phyloP scores from a whole-genome alignment of 2,329 filamentous ascomycete genomes.

The Aureobasidium zeae region DNA sequence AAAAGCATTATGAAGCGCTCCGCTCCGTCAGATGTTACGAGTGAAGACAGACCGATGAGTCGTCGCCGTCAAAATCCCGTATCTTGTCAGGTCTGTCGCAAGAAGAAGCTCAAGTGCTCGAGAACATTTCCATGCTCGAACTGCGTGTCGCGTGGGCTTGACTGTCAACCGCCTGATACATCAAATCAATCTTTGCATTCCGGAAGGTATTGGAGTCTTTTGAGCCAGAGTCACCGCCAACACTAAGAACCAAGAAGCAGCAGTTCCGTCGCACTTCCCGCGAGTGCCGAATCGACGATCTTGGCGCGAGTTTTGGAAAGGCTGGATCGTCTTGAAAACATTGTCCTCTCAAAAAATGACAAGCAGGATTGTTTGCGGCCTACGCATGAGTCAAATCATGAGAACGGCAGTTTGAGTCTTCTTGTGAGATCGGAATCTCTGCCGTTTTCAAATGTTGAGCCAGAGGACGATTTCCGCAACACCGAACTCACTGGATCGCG shows the following conservation, averaged over 20 bases:
- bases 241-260: neutral
- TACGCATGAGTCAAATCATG: too few species aligned
- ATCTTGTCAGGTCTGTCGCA: constrained; percentile 21
- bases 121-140: constrained; percentile 22
- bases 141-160: constrained; percentile 19
- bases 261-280: neutral
- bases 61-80: constrained; percentile 23
- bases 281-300: neutral
- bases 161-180: constrained; percentile 17
- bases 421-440: neutral
- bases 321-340: constrained; percentile 6
- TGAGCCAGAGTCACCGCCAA: neutral
- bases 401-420: too few species aligned
- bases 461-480: neutral
- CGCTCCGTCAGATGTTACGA: neutral
- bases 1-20: neutral
- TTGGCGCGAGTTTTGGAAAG: constrained; percentile 5
- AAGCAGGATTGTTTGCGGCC: neutral
- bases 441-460: neutral
- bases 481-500: neutral
- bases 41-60: neutral
- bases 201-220: neutral
- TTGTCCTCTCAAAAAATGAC: constrained; percentile 6
- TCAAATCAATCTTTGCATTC: neutral
- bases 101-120: constrained; percentile 21